A percentile compares a stretch with the other conserved stretches of the same genome.
These are phyloP conservation scores for Cyclotella baltica DNA, from an alignment of 108 stramenopile species.

Conservation along the genomic window DNA sequence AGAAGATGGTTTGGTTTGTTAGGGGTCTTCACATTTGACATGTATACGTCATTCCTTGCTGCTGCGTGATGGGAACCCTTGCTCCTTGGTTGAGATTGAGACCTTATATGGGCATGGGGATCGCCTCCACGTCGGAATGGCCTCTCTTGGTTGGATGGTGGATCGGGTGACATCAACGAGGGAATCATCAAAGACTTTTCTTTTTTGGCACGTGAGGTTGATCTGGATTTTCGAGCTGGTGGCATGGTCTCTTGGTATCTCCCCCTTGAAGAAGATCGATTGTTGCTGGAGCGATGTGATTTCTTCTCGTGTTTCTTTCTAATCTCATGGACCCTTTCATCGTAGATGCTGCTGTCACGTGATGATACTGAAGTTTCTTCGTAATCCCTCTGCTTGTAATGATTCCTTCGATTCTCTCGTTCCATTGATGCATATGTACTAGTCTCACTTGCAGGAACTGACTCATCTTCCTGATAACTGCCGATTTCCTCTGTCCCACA, in stretches of 20 bases:
- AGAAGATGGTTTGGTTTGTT: constrained; percentile 21
- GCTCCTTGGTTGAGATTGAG: constrained; percentile 9
- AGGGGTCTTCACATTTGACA: background rate
- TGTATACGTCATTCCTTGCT: background rate
- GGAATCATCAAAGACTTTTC: background rate
- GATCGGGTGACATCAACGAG: constrained; percentile 2
- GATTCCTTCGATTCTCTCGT: background rate
- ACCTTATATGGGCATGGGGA: background rate
- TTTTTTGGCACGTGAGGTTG: background rate
- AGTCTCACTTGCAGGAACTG: background rate
- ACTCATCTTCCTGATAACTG: background rate
- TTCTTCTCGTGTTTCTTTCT: background rate
- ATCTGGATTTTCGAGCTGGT: background rate
- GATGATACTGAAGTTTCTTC: background rate
- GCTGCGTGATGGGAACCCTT: background rate
- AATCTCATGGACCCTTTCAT: background rate
- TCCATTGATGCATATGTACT: background rate
- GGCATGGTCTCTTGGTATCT: background rate
- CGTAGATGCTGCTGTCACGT: background rate
- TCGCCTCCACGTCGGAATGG: background rate
- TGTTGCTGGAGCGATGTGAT: background rate
- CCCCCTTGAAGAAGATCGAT: background rate
- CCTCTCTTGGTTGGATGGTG: background rate
- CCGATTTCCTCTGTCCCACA: background rate
- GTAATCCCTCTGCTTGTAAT: background rate